Percentiles rank a stretch among this genome's conserved stretches.
Conservation (phyloP, 192 early-diverging fungal species). For the Podila horticola region DNA sequence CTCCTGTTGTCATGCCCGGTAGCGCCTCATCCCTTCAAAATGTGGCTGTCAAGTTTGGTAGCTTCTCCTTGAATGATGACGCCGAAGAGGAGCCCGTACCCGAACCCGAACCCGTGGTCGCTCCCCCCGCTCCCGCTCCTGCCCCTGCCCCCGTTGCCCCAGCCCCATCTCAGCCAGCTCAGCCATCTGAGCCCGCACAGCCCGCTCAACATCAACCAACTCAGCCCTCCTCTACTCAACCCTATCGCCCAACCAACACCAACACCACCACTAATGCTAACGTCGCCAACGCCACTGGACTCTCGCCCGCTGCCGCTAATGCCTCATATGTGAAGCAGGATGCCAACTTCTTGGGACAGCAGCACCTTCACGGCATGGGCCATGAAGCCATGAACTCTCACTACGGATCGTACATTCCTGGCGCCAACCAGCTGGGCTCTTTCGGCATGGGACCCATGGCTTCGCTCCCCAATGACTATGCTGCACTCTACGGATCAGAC, state of each 20-base stretch:
- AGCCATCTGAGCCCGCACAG: constrained; percentile 12
- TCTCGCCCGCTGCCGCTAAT: constrained; percentile 10
- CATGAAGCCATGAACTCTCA: constrained; percentile 61
- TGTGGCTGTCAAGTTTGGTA: constrained; percentile 86
- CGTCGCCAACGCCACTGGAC: not conserved
- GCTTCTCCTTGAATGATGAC: constrained; percentile 70
- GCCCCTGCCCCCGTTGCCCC: constrained; percentile 7
- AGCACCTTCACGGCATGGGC: constrained; percentile 56
- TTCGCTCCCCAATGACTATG: constrained; percentile 62
- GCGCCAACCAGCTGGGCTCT: constrained; percentile 57
- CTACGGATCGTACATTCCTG: constrained; percentile 62
- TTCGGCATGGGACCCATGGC: constrained; percentile 68
- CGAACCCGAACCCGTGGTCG: constrained; percentile 18
- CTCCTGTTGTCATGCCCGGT: constrained; percentile 88
- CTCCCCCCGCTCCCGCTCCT: constrained; percentile 16
- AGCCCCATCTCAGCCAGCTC: constrained; percentile 14
- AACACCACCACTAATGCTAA: constrained; percentile 2
- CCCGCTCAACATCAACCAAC: constrained; percentile 18
- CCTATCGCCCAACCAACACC: constrained; percentile 41
- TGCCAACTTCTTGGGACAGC: constrained; percentile 64
- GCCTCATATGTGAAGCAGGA: constrained; percentile 33
- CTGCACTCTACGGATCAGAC: constrained; percentile 71
- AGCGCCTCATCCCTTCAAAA: constrained; percentile 67
- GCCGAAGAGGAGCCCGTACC: constrained; percentile 52
- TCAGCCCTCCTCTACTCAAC: constrained; percentile 25